Evolutionary conservation across 345 rosid genomes (phyloP), one percentile per base, ranked within the genome.

Genomic region (Syzygium oleosum): DNA sequence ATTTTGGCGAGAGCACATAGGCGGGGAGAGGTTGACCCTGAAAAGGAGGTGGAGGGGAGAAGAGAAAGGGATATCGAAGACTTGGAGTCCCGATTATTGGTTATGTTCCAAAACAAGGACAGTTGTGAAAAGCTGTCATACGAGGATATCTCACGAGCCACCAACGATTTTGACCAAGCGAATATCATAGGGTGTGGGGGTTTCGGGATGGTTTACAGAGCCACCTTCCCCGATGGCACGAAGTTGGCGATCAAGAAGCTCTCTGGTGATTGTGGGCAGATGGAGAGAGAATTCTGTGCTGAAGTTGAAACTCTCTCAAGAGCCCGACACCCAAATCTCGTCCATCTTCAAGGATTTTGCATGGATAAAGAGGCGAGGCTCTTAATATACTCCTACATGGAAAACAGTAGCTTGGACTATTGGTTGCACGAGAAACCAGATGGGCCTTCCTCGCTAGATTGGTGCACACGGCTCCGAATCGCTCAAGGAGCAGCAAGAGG

Each of bases 161-260:
- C 99, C 51, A 88, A 94, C 90, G 90, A 94, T 88, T 96, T 96
- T 51, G 95, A 96, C 53, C 97, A 95, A 90, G 93, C 94, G 53
- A 95, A 95, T 90, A 96, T 96, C 84, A 91, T 96, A 6, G 99
- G 99, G 22, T 96, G 99, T 55, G 97, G 99, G 6, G 99, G 99
- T 61, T 96, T 96, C 52, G 99, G 99, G 86, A 90, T 96, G 88
- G 99, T 96, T 86, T 96, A 95, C 90, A 95, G 87, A 89, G 98
- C 97, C 55, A 89, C 88, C 43, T 94, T 96, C 54, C 95, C 95
- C 0, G 96, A 95, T 56, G 97, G 97, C 16, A 91, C 88, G 29
- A 92, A 95, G 88, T 93, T 95, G 10, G 99, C 99, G 7, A 92
- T 96, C 52, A 96, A 96, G 90, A 91, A 95, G 88, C 95, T 96